These are phyloP conservation scores for Scytalidium sp. DNA, from an alignment of 2,329 filamentous ascomycete genomes.

Conservation along the genomic window DNA sequence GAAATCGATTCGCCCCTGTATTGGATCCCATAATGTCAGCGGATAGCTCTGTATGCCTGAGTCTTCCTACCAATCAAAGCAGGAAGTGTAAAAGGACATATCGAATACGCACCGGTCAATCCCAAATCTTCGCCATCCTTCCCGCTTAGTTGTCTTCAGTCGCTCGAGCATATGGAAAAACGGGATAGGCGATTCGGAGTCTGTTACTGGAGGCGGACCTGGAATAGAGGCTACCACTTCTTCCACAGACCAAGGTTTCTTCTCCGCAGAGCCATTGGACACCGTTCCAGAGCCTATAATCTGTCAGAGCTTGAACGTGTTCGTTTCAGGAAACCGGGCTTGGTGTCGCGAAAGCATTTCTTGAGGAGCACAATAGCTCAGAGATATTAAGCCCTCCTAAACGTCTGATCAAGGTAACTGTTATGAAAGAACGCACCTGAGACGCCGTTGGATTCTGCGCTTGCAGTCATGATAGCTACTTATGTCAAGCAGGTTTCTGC, in stretches of 20 bases:
- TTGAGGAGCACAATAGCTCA: too few species aligned
- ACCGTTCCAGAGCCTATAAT: neutral
- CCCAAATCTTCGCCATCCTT: constrained; percentile 90
- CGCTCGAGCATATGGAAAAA: constrained; percentile 95
- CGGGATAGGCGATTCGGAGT: constrained; percentile 71
- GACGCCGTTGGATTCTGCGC: neutral
- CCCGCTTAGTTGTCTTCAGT: constrained; percentile 93
- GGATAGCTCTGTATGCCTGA: too few species aligned
- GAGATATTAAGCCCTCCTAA: too few species aligned
- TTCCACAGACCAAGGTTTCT: constrained; percentile 51
- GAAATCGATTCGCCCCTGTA: constrained; percentile 81
- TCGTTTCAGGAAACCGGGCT: too few species aligned
- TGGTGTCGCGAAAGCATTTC: too few species aligned
- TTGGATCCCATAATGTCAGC: neutral
- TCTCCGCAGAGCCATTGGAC: neutral
- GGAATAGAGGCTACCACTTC: constrained; percentile 65
- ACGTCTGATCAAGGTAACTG: too few species aligned
- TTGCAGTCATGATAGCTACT: neutral
- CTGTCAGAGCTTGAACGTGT: neutral
- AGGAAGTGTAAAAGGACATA: neutral
- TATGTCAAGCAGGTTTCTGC: too few species aligned
- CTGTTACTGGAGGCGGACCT: constrained; percentile 52
- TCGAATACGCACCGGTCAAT: constrained; percentile 51
- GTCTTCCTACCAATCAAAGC: too few species aligned
- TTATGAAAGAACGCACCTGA: neutral